Evolutionary conservation across 169 alveolate species (phyloP).

Genomic region (Cryptosporidium sp.): DNA sequence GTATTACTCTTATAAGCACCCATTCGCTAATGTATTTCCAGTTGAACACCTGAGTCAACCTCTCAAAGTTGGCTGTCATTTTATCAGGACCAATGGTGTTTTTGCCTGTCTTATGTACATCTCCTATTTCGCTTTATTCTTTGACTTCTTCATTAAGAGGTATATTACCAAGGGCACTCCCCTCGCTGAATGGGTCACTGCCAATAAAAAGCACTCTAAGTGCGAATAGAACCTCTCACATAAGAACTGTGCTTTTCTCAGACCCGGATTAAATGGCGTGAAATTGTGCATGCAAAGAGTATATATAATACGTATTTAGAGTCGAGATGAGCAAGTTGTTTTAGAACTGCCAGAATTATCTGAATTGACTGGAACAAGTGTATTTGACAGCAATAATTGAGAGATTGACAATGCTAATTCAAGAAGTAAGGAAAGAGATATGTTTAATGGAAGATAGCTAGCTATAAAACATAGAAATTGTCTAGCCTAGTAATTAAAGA

Average conservation of each 20-base stretch:
- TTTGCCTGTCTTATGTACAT: slow-evolving; percentile 79
- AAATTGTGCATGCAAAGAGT: background rate
- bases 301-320: background rate
- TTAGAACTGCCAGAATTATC: too few species aligned
- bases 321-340: background rate
- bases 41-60: slow-evolving; percentile 63
- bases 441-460: background rate
- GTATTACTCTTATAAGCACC: slow-evolving; percentile 73
- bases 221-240: background rate
- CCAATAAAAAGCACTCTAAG: background rate
- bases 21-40: slow-evolving; percentile 41
- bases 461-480: background rate
- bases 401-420: too few species aligned
- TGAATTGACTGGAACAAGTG: background rate
- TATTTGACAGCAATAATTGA: background rate
- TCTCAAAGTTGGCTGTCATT: slow-evolving; percentile 77
- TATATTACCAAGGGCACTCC: slow-evolving; percentile 52
- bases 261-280: background rate
- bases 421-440: too few species aligned
- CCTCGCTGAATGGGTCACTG: slow-evolving; percentile 37
- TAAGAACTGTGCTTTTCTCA: background rate
- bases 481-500: background rate
- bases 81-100: slow-evolving; percentile 64
- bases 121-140: slow-evolving; percentile 76
- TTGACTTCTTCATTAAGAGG: slow-evolving; percentile 75